Base-by-base conservation (phyloP, 176 grass and related monocot species). In the Otatea glauca region DNA sequence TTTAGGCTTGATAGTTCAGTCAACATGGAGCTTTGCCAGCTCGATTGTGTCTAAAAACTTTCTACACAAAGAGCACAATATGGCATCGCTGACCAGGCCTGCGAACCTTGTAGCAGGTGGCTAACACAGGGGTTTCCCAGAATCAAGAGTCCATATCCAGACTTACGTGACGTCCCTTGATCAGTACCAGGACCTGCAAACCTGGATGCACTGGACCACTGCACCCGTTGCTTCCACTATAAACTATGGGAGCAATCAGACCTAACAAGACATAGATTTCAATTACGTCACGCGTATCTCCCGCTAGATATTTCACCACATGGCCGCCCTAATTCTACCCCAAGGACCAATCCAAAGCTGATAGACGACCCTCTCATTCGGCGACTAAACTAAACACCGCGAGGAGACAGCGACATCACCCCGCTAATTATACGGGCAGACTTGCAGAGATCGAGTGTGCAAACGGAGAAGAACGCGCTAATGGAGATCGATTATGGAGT, bases 271-370 rank as follows among this genome's bases (percentile, higher is more conserved):
- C 87, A 89, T 59, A 68, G 68, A 79, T 84, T 67, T 32, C 81
- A 4, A 60, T 50, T 12, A 72, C 68, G 81, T 84, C 58, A 84
- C 68, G 75, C 68, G 68, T 84, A 84, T 84, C 81, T 65, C 59
- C 59, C 14, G 5, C 60, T 47, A 64, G 56, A 71, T 51, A 24
- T 5, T 23, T 48, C 49, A 47, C n/a, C 71, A 74, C 27, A 74
- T 74, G 71, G 15, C 25, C 70, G 9, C 9, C 43, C 43, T 44
- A 1, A 0, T 44, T 10, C 9, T 11, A 44, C 43, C 43, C 43
- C 43, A 3, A 10, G 9, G 43, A 16, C 47, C 70, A 41, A 68
- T 75, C 72, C 56, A 14, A 10, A 20, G 24, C 7, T 5, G 42
- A 37, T 45, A 15, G 13, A 49, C 16, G 34, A 27, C 65, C 21